These are phyloP conservation scores for Aquanectria penicillioides DNA, from an alignment of 2,329 filamentous ascomycete species.

Conservation along the genomic window DNA sequence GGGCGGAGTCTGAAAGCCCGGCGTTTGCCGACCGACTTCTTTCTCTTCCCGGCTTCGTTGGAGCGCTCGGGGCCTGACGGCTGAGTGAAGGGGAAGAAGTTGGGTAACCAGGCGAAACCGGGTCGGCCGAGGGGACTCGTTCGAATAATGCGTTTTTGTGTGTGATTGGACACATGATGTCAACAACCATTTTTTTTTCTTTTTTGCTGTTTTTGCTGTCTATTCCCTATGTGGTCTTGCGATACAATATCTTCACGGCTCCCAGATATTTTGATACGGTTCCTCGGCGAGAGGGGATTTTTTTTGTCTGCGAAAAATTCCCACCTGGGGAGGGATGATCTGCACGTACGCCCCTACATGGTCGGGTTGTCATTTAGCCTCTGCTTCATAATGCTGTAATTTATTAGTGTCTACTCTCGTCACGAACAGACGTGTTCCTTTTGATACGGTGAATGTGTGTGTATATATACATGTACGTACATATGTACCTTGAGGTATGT, in stretches of 20 bases:
- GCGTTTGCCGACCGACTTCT: constrained; percentile 18
- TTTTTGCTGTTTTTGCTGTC: constrained; percentile 17
- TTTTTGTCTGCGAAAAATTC: constrained; percentile 1
- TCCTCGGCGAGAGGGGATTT: constrained; percentile 24
- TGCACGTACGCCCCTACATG: constrained; percentile 38
- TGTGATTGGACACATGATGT: constrained; percentile 19
- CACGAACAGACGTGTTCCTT: not conserved
- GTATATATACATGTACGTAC: no score
- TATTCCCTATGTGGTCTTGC: constrained; percentile 33
- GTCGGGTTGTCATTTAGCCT: constrained; percentile 48
- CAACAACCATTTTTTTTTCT: constrained; percentile 16
- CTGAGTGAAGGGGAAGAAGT: constrained; percentile 16
- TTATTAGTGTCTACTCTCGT: constrained; percentile 52
- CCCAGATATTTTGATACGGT: constrained; percentile 19
- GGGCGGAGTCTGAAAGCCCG: constrained; percentile 27
- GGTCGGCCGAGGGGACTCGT: constrained; percentile 30
- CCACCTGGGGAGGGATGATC: constrained; percentile 30
- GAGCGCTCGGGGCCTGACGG: constrained; percentile 16
- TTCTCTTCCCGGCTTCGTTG: constrained; percentile 14
- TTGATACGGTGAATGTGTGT: not conserved
- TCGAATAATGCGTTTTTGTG: constrained; percentile 23
- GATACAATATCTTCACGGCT: constrained; percentile 25
- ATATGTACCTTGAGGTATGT: no score
- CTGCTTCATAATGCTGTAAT: constrained; percentile 58
- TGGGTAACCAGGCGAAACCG: constrained; percentile 4